These are phyloP conservation scores for Vachellia collinsii DNA, from an alignment of 306 rosid species.

Conservation along the genomic window DNA sequence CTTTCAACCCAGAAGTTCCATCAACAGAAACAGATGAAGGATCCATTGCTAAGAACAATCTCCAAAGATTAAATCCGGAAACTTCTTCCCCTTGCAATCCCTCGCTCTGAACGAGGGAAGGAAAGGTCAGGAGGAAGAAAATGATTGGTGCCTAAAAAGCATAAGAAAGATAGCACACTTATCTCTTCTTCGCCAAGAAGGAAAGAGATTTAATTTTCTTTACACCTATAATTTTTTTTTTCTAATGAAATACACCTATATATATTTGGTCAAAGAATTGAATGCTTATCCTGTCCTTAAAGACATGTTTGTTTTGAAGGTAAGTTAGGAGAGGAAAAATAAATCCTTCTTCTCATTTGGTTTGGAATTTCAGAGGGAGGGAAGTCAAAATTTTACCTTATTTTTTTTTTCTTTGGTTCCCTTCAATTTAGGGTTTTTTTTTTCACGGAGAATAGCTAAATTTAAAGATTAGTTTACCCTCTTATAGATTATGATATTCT, in stretches of 20 bases:
- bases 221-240: too few relatives aligned
- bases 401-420: too few relatives aligned
- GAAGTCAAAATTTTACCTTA: too few relatives aligned
- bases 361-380: too few relatives aligned
- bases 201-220: conserved; percentile 7
- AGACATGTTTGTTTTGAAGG: too few relatives aligned
- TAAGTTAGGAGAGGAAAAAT: too few relatives aligned
- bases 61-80: not conserved
- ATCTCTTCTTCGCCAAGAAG: conserved; percentile 20
- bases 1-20: conserved; percentile 45
- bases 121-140: conserved; percentile 40
- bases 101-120: conserved; percentile 41
- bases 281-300: not conserved
- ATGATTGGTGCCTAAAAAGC: conserved; percentile 45
- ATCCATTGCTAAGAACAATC: conserved; percentile 52
- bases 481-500: too few relatives aligned
- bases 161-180: conserved; percentile 28
- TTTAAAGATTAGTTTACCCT: too few relatives aligned
- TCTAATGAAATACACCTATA: too few relatives aligned
- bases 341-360: too few relatives aligned
- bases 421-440: too few relatives aligned
- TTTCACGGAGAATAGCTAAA: too few relatives aligned
- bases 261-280: not conserved
- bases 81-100: conserved; percentile 32
- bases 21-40: conserved; percentile 48